Evolutionary conservation across 306 rosid genomes (phyloP), one percentile per base, ranked within the genome.

Genomic region (Chamaecrista fasciculata): DNA sequence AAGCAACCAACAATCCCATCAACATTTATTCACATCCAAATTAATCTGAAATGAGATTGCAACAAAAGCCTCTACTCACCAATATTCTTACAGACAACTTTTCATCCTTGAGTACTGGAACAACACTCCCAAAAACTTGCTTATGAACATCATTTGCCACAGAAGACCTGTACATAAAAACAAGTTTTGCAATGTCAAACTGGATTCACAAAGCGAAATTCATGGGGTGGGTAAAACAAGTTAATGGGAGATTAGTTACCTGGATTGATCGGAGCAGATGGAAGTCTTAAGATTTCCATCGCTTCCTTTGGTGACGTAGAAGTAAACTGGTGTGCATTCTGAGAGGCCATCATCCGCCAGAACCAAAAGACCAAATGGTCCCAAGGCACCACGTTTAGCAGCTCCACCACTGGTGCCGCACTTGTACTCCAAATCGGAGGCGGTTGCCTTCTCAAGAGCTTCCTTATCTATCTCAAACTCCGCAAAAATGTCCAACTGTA

Each of bases 331-430:
- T 75, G 96, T 94, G 8, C 76, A 82, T 69, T 94, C 98, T 2
- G 90, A 69, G 33, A 81, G 94, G 61, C 26, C 79, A 0, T 78
- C 70, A 63, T 94, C 94, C 19, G 97, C 98, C 20, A 94, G 84
- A 69, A 94, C 89, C 51, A 82, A 61, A 72, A 94, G 76, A 71
- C 98, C 98, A 53, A 90, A 94, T 46, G 98, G 98, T 71, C 98
- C 98, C 44, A 94, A 72, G 10, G 96, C 92, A 11, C 90, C 96
- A 3, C 96, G 89, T 14, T 70, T 9, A 3, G 63, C 43, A 49
- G 86, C 85, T 66, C 98, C 98, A 3, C 91, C 85, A 19, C 90
- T 77, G 9, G 21, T 73, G 29, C 81, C 36, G 51, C 98, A 93
- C 33, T 71, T 77, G 76, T 83, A 93, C n/a, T 80, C 76, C 31